Evolutionary conservation across 139 green algal genomes (phyloP), one percentile per base, ranked within the genome.

Genomic region (Chara braunii): DNA sequence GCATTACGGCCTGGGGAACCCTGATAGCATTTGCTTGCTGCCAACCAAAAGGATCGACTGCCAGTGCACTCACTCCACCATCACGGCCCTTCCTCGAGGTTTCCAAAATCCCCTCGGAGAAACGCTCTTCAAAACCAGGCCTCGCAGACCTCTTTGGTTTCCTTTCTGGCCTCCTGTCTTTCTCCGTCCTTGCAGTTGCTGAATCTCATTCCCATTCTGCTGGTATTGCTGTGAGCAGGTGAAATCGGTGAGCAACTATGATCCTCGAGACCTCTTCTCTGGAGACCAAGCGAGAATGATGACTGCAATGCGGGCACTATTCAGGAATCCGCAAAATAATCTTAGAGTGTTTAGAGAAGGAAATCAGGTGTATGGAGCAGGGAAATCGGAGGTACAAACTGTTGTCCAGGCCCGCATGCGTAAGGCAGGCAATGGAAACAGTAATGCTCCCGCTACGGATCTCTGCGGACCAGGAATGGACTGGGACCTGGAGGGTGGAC

Each of bases 231-330:
- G n/a, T n/a, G n/a, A n/a, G 43, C 23, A 70, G 60, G 22, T 70
- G 6, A 37, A n/a, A 22, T 8, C 35, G 4, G 12, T 84, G 26
- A 88, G 72, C 42, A 18, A 34, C 7, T 94, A 94, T 54, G 80
- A 87, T 66, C 87, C 87, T 1, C 45, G 83, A 1, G 83, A 95
- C 65, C 74, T 94, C 1, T 95, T 94, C 40, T 89, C 82, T 23
- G 66, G 56, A 4, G 30, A 85, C 0, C 53, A 33, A 0, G 30
- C 18, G 0, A 62, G 72, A 14, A 73, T 89, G 61, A 3, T 54
- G 29, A 3, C 8, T 0, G 80, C 81, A 1, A 40, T 87, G 28
- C 22, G 43, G 2, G 51, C 60, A 2, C 51, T 89, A 34, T 23
- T 68, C 23, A 57, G 44, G 4, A 35, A 53, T 3, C 83, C 83